phyloP scores from a whole-genome alignment of 768 basidiomycete species.

The Inosperma sp. region DNA sequence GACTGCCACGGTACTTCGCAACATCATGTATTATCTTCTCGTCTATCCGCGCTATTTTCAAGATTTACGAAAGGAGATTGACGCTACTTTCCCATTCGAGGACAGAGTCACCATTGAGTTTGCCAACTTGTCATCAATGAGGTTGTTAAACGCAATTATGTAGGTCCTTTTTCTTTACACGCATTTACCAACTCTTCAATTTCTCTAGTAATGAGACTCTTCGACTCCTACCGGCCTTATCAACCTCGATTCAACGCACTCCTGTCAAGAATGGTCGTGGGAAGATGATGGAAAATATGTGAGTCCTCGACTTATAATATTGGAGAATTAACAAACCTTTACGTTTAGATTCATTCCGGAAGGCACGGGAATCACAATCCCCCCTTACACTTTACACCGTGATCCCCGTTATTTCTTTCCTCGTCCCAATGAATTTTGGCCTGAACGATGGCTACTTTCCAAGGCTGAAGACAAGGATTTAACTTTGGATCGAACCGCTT shows the following conservation, averaged over 20 bases:
- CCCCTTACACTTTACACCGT: constrained; percentile 36
- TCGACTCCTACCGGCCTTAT: constrained; percentile 35
- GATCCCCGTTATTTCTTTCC: constrained; percentile 37
- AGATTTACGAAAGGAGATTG: constrained; percentile 27
- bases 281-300: constrained; percentile 19
- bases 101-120: constrained; percentile 14
- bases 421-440: constrained; percentile 34
- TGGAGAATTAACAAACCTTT: background rate
- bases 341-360: constrained; percentile 38
- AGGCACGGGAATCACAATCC: constrained; percentile 36
- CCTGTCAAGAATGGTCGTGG: constrained; percentile 29
- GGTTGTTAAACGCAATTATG: constrained; percentile 34
- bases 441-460: constrained; percentile 35
- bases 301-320: background rate
- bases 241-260: constrained; percentile 32
- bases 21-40: constrained; percentile 28
- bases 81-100: constrained; percentile 16
- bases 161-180: constrained; percentile 20
- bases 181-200: background rate
- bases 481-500: constrained; percentile 27
- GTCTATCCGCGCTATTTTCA: constrained; percentile 20
- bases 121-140: constrained; percentile 21
- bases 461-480: constrained; percentile 10
- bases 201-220: constrained; percentile 33
- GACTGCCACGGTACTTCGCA: constrained; percentile 24